Evolutionary conservation across 177 flowering plant genomes (phyloP).

Genomic region (Vitis hybrid): DNA sequence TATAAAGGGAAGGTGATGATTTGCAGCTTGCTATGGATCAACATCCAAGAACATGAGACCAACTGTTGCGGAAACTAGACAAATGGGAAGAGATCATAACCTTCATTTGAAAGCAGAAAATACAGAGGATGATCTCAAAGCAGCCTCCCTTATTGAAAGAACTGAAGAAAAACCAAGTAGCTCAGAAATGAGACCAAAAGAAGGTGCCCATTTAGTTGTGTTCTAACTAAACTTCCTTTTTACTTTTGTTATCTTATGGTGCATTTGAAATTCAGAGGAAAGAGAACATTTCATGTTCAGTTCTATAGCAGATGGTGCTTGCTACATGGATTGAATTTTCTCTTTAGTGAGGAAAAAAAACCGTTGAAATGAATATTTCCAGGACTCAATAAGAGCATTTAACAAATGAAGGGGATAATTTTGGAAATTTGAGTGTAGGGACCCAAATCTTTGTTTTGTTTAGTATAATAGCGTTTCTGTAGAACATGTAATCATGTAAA

Average conservation of each 20-base stretch:
- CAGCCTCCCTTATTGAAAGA: conserved; percentile 17
- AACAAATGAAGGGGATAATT: not conserved
- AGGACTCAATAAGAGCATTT: not conserved
- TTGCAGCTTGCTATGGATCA: conserved; percentile 31
- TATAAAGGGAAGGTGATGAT: conserved; percentile 1
- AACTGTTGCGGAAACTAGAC: conserved; percentile 17
- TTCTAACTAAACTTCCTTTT: not conserved
- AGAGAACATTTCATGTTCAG: not conserved
- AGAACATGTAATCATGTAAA: not conserved
- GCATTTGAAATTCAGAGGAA: not conserved
- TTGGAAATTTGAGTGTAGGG: not conserved
- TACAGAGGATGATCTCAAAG: conserved; percentile 14
- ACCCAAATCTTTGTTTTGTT: not conserved
- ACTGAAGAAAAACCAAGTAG: conserved; percentile 51
- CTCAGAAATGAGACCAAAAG: conserved; percentile 68
- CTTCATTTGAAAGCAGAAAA: conserved; percentile 17
- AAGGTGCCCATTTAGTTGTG: conserved; percentile 42
- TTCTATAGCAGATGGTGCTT: not conserved
- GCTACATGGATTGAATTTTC: not conserved
- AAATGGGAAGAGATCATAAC: conserved; percentile 18
- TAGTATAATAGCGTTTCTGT: not conserved
- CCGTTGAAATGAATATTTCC: not conserved
- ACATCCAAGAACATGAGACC: conserved; percentile 21
- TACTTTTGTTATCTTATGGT: not conserved
- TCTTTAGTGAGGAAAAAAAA: not conserved